Base-by-base conservation (phyloP, 23 red algal species). In the Chondrus crispus region DNA sequence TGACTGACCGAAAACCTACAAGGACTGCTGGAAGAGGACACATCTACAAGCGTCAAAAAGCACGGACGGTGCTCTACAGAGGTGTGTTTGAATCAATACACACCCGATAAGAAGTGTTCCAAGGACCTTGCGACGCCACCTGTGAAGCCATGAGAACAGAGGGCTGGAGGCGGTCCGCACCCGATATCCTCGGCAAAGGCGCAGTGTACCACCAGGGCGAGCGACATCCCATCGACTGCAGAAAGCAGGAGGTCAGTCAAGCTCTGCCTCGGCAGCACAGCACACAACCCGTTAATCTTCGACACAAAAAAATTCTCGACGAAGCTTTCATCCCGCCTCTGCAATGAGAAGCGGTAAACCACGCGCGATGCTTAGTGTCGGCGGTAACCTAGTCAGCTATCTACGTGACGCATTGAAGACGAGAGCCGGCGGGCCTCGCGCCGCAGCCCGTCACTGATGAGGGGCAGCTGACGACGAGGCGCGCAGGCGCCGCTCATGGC, bases 131-230 rank as follows among this genome's bases (percentile, higher is more conserved):
- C 60, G 60, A 32, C 60, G 60, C 60, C 60, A 32, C 18, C 9
- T 32, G 60, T 66, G 18, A 19, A 66, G 60, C 60, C 60, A 66
- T 66, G 60, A 66, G 60, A 66, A 66, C 60, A 66, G 60, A 66
- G 60, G 60, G 60, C 60, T 66, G 60, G 26, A n/a, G 9, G 18
- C 60, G 60, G 60, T 66, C 60, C 60, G 60, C 60, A 66, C 60
- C 60, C 60, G 60, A 66, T 66, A 66, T 9, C 26, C 60, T 66
- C 60, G 60, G 60, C 60, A 66, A 66, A 66, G 60, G 60, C 60
- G 26, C 9, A 22, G 35, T 32, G 60, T 8, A 22, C 8, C 18
- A 19, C 18, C 60, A 22, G 8, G 9, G 35, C 35, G 60, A 66
- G 26, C 26, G 60, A 66, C 60, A n/a, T 66, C 35, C 60, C 60